Evolutionary conservation across 73 alveolate species (phyloP).

Genomic region (Paramecium caudatum): DNA sequence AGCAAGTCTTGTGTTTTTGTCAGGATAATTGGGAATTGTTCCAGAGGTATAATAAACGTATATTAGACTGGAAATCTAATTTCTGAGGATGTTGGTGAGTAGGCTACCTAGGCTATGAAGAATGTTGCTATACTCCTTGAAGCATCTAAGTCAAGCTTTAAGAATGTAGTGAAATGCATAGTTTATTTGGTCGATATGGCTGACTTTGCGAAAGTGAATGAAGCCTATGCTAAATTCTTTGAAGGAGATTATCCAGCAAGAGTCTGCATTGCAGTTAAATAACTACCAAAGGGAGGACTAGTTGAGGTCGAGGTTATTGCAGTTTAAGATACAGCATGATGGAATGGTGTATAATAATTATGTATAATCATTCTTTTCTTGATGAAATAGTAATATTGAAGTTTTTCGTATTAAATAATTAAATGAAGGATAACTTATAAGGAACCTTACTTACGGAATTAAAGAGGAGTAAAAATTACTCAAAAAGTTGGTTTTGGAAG

Average conservation of each 20-base stretch:
- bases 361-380: no score
- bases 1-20: constrained; percentile 5
- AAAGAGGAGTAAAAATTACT: background rate
- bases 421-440: constrained; percentile 14
- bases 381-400: no score
- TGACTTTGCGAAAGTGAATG: constrained; percentile 81
- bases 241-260: constrained; percentile 82
- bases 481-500: constrained; percentile 31
- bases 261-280: constrained; percentile 82
- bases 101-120: constrained; percentile 66
- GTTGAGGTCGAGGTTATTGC: constrained; percentile 82
- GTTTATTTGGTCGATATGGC: constrained; percentile 83
- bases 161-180: constrained; percentile 74
- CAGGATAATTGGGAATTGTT: constrained; percentile 48
- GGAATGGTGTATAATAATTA: background rate
- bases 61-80: constrained; percentile 49
- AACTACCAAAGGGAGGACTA: constrained; percentile 82
- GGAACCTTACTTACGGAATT: background rate
- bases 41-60: background rate
- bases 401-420: no score
- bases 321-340: constrained; percentile 58
- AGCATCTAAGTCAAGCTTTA: constrained; percentile 66
- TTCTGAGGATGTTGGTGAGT: constrained; percentile 71
- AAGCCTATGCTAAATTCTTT: constrained; percentile 81
- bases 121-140: constrained; percentile 60